Evolutionary conservation across 495 filamentous ascomycete genomes (phyloP).

Genomic region (Poronia punctata): DNA sequence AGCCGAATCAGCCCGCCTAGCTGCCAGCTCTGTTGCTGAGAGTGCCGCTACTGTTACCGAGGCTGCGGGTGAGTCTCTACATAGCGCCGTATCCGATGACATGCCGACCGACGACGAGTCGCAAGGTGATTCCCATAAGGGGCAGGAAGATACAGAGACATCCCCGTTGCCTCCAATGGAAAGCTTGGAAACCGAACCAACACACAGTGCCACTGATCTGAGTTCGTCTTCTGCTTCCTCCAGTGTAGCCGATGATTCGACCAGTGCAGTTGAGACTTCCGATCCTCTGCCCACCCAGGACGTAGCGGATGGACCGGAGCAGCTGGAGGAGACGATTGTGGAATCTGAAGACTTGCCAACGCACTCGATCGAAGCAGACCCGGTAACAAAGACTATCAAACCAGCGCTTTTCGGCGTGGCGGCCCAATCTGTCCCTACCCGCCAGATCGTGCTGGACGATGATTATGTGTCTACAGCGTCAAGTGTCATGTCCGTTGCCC

Average conservation of each 20-base stretch:
- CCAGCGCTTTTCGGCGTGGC: slow-evolving; percentile 38
- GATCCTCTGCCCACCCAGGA: slow-evolving; percentile 13
- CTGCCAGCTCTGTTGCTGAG: slow-evolving; percentile 9
- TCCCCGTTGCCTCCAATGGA: slow-evolving; percentile 12
- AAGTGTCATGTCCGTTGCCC: slow-evolving; percentile 55
- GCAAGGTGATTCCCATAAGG: too few relatives aligned
- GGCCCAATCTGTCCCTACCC: slow-evolving; percentile 37
- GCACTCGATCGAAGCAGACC: slow-evolving; percentile 10
- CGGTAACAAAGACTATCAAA: slow-evolving; percentile 24
- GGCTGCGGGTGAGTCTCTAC: slow-evolving; percentile 11
- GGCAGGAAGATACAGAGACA: slow-evolving; percentile 8
- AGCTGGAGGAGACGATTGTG: slow-evolving; percentile 18
- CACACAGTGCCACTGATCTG: slow-evolving; percentile 9
- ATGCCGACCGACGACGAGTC: neutral
- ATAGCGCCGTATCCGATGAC: slow-evolving; percentile 1
- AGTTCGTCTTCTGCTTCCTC: neutral
- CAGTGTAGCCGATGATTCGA: neutral
- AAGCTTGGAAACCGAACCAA: slow-evolving; percentile 10
- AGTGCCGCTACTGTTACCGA: slow-evolving; percentile 9
- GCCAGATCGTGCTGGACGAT: slow-evolving; percentile 34
- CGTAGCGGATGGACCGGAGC: slow-evolving; percentile 17
- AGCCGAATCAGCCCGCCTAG: slow-evolving; percentile 16
- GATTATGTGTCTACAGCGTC: slow-evolving; percentile 47
- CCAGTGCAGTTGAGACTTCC: slow-evolving; percentile 2
- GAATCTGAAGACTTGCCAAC: slow-evolving; percentile 16